Evolutionary conservation across 2,329 filamentous ascomycete genomes (phyloP), one percentile per base, ranked within the genome.

Genomic region (Colletotrichum spaethianum): DNA sequence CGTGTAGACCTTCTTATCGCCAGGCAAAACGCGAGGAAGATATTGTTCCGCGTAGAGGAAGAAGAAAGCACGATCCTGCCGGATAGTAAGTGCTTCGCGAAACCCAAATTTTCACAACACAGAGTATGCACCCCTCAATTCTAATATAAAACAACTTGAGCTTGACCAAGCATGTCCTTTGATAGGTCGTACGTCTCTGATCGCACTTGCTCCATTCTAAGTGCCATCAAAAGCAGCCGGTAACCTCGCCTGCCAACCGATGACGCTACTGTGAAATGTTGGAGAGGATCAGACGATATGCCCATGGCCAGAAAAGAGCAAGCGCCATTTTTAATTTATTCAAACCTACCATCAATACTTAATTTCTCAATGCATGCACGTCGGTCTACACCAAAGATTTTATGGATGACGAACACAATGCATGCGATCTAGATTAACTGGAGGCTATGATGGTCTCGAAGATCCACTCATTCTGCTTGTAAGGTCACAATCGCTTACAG

Each of bases 271-370:
- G 33, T 16, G 36, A 44, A 3, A 31, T 57, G 36, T 62, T 42
- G 42, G 36, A 55, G 28, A 46, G 62, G 38, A 56, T 67, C 26
- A 26, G 69, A 72, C 48, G 68, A 44, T 38, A 57, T 63, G 57
- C n/a, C 40, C 28, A 61, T 52, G n/a, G 40, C 40, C n/a, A 16
- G 52, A 33, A 31, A 48, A n/a, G 18, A 67, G 11, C 23, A 52
- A n/a, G 8, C n/a, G n/a, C n/a, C n/a, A n/a, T n/a, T n/a, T 11
- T 40, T 40, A 16, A 12, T 18, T 23, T 36, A 11, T 36, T n/a
- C 36, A 48, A 12, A 20, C 38, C 33, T n/a, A 2, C 11, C 2
- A 6, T 36, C n/a, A n/a, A 9, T 2, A 7, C 11, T 9, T n/a
- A 3, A 4, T 7, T 56, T 20, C 20, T 23, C 7, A 20, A 12